phyloP scores from a whole-genome alignment of 305 asterid species.

The Fraxinus sp. region DNA sequence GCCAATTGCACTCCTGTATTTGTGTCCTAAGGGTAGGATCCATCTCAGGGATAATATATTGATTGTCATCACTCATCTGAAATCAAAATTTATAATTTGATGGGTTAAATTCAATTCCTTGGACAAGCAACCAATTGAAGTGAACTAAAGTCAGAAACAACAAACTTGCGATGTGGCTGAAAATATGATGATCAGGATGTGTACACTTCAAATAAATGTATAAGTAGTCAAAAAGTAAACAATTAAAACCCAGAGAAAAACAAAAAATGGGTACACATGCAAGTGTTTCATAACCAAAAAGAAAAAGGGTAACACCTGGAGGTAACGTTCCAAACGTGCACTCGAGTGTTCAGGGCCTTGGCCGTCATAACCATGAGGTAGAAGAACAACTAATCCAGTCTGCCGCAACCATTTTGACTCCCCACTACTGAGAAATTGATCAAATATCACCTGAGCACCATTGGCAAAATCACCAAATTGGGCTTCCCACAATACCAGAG shows the following conservation, averaged over 20 bases:
- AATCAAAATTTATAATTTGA: slow-evolving; percentile 5
- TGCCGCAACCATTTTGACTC: slow-evolving; percentile 98
- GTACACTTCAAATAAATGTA: neutral
- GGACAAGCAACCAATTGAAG: neutral
- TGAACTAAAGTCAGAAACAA: neutral
- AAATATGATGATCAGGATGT: neutral
- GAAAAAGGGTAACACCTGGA: slow-evolving; percentile 56
- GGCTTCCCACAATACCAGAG: slow-evolving; percentile 94
- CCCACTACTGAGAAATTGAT: slow-evolving; percentile 93
- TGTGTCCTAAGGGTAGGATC: slow-evolving; percentile 85
- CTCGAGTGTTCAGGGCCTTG: slow-evolving; percentile 99
- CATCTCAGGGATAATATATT: slow-evolving; percentile 90
- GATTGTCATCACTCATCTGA: slow-evolving; percentile 97
- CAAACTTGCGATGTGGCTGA: neutral
- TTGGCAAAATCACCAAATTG: slow-evolving; percentile 96
- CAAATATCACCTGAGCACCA: slow-evolving; percentile 97
- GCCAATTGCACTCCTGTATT: slow-evolving; percentile 97
- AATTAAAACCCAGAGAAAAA: too few relatives aligned
- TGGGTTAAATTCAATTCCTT: slow-evolving; percentile 17
- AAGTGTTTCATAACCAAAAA: too few relatives aligned
- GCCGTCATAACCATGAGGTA: slow-evolving; percentile 98
- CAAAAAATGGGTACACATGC: too few relatives aligned
- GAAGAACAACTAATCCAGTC: slow-evolving; percentile 81
- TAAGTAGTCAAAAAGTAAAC: too few relatives aligned
- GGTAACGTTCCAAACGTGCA: slow-evolving; percentile 94